phyloP scores from a whole-genome alignment of 2,329 filamentous ascomycete genomes.

The Chlorencoelia australis region DNA sequence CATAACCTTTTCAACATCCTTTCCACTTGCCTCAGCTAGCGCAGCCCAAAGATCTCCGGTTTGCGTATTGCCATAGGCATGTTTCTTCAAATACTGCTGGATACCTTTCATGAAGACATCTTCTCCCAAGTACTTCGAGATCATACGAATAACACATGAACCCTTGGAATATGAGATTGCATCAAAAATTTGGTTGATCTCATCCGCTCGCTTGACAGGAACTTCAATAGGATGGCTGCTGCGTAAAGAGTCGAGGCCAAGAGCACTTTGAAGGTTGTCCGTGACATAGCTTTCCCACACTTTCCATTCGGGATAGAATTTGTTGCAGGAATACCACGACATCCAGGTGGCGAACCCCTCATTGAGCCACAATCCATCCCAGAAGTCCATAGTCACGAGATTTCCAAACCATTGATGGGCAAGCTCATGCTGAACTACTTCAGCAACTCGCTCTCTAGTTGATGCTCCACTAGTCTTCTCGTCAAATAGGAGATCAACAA shows the following conservation, averaged over 20 bases:
- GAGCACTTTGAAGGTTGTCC: constrained; percentile 79
- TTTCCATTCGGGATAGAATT: constrained; percentile 96
- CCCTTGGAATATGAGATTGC: constrained; percentile 97
- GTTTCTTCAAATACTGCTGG: constrained; percentile 83
- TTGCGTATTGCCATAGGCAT: constrained; percentile 91
- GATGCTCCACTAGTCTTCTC: constrained; percentile 84
- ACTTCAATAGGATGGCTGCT: constrained; percentile 97
- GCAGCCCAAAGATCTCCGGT: constrained; percentile 87
- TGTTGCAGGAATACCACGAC: constrained; percentile 90
- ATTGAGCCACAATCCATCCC: constrained; percentile 95
- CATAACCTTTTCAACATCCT: constrained; percentile 84
- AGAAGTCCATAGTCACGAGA: constrained; percentile 96
- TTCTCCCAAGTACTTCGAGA: constrained; percentile 89
- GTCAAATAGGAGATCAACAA: constrained; percentile 82
- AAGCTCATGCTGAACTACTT: constrained; percentile 93
- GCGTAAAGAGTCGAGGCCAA: constrained; percentile 79
- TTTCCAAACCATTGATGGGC: constrained; percentile 99
- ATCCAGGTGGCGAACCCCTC: constrained; percentile 88
- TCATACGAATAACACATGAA: constrained; percentile 92
- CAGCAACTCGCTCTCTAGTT: constrained; percentile 85
- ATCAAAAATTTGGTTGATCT: constrained; percentile 98
- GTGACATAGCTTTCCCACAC: constrained; percentile 95
- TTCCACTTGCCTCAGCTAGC: constrained; percentile 78
- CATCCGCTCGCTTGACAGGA: constrained; percentile 86
- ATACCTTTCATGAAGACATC: constrained; percentile 89